Percentiles rank a stretch among this genome's conserved stretches.
These are phyloP conservation scores for Cytospora schulzeri DNA, from an alignment of 2,329 filamentous ascomycete genomes.

Conservation along the genomic window DNA sequence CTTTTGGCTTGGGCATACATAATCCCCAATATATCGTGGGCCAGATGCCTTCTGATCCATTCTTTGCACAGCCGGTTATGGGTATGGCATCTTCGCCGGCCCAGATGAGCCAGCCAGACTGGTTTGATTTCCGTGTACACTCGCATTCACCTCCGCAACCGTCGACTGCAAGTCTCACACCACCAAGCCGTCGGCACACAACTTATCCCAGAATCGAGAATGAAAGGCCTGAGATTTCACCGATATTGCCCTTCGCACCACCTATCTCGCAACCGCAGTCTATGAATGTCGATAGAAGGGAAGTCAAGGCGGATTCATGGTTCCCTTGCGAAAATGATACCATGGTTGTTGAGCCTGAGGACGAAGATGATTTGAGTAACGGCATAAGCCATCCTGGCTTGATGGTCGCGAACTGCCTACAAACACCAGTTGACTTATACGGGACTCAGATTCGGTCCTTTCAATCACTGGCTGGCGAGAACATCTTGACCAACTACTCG, in stretches of 20 bases:
- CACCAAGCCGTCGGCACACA: slow-evolving; percentile 15
- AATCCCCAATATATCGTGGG: slow-evolving; percentile 26
- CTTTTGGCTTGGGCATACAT: slow-evolving; percentile 24
- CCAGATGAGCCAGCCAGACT: slow-evolving; percentile 20
- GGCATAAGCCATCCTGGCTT: slow-evolving; percentile 45
- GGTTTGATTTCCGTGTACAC: slow-evolving; percentile 16
- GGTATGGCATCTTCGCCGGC: slow-evolving; percentile 11
- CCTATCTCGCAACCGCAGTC: slow-evolving; percentile 9
- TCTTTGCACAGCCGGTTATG: slow-evolving; percentile 9
- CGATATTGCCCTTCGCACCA: slow-evolving; percentile 7
- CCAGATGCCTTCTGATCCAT: slow-evolving; percentile 17
- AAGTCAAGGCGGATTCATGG: slow-evolving; percentile 45
- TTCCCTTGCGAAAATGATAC: slow-evolving; percentile 59
- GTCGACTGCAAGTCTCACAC: not conserved
- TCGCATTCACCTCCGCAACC: slow-evolving; percentile 14
- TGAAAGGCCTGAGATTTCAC: slow-evolving; percentile 8
- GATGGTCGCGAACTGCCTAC: slow-evolving; percentile 41
- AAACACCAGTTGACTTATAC: slow-evolving; percentile 43
- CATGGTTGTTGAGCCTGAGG: slow-evolving; percentile 64
- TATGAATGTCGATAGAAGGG: slow-evolving; percentile 17
- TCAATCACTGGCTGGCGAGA: slow-evolving; percentile 49
- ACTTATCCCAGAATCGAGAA: slow-evolving; percentile 10
- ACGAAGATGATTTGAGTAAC: slow-evolving; percentile 51
- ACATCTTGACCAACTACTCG: slow-evolving; percentile 65
- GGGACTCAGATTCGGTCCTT: slow-evolving; percentile 53